Base-by-base conservation (phyloP, 139 green algal species). In the Asterochloris erici region DNA sequence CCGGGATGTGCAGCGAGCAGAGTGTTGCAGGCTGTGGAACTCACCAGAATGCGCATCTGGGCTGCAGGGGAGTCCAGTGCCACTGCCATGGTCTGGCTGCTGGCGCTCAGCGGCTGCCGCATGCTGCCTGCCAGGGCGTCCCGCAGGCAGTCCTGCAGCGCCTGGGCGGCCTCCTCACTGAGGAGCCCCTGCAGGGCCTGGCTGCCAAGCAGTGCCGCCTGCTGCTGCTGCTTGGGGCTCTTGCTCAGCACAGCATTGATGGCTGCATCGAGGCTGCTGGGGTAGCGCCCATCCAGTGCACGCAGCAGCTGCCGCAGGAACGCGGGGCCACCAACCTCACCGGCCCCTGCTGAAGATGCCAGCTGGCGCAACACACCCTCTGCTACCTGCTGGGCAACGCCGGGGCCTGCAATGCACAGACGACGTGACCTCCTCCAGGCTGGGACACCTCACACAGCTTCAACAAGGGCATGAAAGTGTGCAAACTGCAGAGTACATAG, bases 211-310 rank as follows among this genome's bases (percentile, higher is more conserved):
- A 54, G 38, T 54, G 38, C 38, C 38, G 38, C 38, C 38, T 54
- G 38, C 71, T 26, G 23, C 47, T 47, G n/a, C 14, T 16, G 14
- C 12, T n/a, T 24, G 0, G 75, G 47, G 16, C 29, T 12, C 14
- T 68, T 14, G 15, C 79, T 70, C 66, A 91, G 79, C 21, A 82
- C 84, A 11, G 74, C 74, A 79, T 92, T 92, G 81, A 91, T 82
- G 2, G 89, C 83, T 14, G 85, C 81, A 60, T 91, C 86, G 69
- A 86, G 60, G 10, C 71, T 78, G 13, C 86, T 70, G 0, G 90
- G 86, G 73, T 89, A 87, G 9, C 74, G 81, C 47, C 88, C 71
- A 38, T 96, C 92, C 64, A 96, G 77, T 27, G 26, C 79, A 10
- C 68, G 64, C 66, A 89, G 81, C 73, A 86, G 68, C 21, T 23